Evolutionary conservation across 2,329 filamentous ascomycete species (phyloP).

Genomic region (Cladophialophora bantiana): DNA sequence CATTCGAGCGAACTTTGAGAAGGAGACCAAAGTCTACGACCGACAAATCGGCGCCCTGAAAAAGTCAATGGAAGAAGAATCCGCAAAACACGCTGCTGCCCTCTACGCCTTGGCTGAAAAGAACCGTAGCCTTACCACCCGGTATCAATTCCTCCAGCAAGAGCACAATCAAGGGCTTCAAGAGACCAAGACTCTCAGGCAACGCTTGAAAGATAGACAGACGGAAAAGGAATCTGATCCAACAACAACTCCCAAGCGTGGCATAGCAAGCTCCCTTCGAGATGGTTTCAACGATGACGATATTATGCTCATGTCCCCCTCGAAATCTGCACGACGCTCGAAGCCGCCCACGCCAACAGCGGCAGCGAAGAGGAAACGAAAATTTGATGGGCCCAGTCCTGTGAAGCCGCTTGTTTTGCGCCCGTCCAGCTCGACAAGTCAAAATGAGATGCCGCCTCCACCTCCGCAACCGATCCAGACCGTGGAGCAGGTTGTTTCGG

Average conservation of each 20-base stretch:
- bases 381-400: constrained; percentile 60
- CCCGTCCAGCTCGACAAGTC: constrained; percentile 34
- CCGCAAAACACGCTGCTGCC: constrained; percentile 61
- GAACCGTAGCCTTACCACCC: constrained; percentile 63
- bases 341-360: constrained; percentile 63
- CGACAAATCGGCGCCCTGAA: constrained; percentile 60
- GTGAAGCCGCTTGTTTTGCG: constrained; percentile 50
- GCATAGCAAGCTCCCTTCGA: constrained; percentile 53
- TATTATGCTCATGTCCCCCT: constrained; percentile 63
- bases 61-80: constrained; percentile 61
- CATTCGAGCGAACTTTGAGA: constrained; percentile 64
- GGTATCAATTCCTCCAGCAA: constrained; percentile 67
- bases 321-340: constrained; percentile 55
- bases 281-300: constrained; percentile 72
- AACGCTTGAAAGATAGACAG: constrained; percentile 46
- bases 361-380: constrained; percentile 65
- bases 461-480: constrained; percentile 43
- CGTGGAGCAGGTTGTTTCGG: constrained; percentile 21
- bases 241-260: constrained; percentile 59
- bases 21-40: constrained; percentile 61
- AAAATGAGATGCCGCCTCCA: constrained; percentile 31
- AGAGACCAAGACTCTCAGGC: constrained; percentile 52
- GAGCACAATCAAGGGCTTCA: constrained; percentile 64
- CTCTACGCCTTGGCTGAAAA: constrained; percentile 62
- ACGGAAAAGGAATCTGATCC: constrained; percentile 45